Evolutionary conservation across 306 rosid genomes (phyloP).

Genomic region (Acacia confusa): DNA sequence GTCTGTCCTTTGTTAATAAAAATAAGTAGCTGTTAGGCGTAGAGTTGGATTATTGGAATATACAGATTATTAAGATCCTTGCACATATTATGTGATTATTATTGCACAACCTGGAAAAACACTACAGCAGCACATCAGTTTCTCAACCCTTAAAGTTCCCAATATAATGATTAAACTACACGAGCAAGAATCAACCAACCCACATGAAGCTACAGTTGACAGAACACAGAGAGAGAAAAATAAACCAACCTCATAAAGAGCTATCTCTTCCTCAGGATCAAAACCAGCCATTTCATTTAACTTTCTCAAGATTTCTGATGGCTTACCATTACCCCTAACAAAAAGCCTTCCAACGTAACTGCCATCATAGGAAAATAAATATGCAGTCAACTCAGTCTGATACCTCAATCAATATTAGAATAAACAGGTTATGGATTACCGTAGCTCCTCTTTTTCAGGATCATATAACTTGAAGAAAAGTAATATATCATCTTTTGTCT

Average conservation of each 20-base stretch:
- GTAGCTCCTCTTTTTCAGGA: constrained; percentile 55
- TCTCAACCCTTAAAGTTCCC: background rate
- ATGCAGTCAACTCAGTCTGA: constrained; percentile 8
- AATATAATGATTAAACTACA: background rate
- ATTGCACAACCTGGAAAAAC: background rate
- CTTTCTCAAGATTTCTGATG: constrained; percentile 37
- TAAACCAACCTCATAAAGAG: constrained; percentile 53
- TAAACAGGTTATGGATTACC: constrained; percentile 33
- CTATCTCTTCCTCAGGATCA: constrained; percentile 49
- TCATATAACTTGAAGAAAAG: constrained; percentile 55
- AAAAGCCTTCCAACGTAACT: constrained; percentile 53
- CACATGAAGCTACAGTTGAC: background rate
- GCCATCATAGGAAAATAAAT: constrained; percentile 29
- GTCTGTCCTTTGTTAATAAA: background rate
- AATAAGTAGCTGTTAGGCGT: background rate
- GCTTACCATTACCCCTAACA: constrained; percentile 49
- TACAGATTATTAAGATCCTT: background rate
- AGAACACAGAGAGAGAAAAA: background rate
- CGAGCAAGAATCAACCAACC: background rate
- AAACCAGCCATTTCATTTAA: constrained; percentile 54
- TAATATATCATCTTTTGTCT: constrained; percentile 51
- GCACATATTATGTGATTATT: background rate
- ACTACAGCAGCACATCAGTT: background rate
- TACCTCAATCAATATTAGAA: background rate
- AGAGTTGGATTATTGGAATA: background rate